Evolutionary conservation across 1,139 yeast species (phyloP).

Genomic region (Lodderomyces parapsilosis): DNA sequence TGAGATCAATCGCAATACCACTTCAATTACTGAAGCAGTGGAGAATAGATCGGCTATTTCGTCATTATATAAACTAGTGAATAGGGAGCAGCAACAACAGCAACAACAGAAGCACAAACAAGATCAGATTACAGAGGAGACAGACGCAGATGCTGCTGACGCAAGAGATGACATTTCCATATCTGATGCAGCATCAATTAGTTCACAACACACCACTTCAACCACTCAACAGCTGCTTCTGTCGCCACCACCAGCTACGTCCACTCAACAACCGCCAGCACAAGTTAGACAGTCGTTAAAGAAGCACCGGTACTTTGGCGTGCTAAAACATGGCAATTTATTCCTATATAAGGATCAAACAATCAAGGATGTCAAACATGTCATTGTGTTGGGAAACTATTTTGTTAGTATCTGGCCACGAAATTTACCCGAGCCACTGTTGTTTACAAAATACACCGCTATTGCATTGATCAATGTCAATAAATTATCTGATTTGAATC

Average conservation of each 20-base stretch:
- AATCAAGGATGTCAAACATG: slow-evolving; percentile 70
- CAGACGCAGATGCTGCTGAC: slow-evolving; percentile 2
- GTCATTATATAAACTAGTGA: slow-evolving; percentile 56
- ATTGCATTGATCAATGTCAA: slow-evolving; percentile 57
- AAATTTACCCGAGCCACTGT: slow-evolving; percentile 62
- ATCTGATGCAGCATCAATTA: not conserved
- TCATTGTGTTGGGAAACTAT: slow-evolving; percentile 69
- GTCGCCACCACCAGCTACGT: slow-evolving; percentile 6
- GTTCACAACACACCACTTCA: slow-evolving; percentile 4
- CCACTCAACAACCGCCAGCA: slow-evolving; percentile 8
- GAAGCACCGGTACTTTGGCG: slow-evolving; percentile 66
- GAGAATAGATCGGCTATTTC: slow-evolving; percentile 58
- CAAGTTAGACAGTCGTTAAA: slow-evolving; percentile 24
- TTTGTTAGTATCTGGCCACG: slow-evolving; percentile 89
- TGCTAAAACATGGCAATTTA: slow-evolving; percentile 79
- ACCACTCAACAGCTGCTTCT: slow-evolving; percentile 8
- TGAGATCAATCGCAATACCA: slow-evolving; percentile 33
- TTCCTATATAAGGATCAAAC: slow-evolving; percentile 74
- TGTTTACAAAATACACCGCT: slow-evolving; percentile 78
- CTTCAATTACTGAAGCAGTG: slow-evolving; percentile 35
- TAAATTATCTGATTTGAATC: not conserved
- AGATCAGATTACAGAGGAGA: slow-evolving; percentile 8
- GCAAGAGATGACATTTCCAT: not conserved
- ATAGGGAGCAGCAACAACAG: slow-evolving; percentile 11
- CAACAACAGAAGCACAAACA: slow-evolving; percentile 9